Evolutionary conservation across 179 eudicot species (phyloP).

Genomic region (Dionaea muscipula): DNA sequence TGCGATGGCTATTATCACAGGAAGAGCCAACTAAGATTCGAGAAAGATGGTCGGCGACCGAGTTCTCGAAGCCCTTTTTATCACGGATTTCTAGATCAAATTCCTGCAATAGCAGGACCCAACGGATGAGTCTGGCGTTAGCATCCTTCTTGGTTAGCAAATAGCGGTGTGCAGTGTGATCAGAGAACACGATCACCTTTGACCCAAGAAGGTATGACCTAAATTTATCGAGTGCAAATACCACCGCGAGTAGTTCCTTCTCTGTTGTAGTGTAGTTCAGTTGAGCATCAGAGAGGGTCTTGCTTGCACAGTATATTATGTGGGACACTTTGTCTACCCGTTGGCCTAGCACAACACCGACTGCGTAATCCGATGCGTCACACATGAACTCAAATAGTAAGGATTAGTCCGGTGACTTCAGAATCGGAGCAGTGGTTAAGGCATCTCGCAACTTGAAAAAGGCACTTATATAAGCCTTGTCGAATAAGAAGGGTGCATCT

Average conservation of each 20-base stretch:
- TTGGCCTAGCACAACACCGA: not conserved
- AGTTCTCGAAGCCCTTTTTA: not conserved
- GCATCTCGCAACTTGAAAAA: not conserved
- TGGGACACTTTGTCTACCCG: not conserved
- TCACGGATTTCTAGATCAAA: not conserved
- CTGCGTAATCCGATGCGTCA: not conserved
- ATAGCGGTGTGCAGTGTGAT: not conserved
- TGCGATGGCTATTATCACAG: no score
- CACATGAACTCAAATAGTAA: conserved; percentile 1
- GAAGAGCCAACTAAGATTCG: no score
- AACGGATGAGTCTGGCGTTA: not conserved
- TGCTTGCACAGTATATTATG: not conserved
- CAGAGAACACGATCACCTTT: not conserved
- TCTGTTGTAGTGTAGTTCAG: not conserved
- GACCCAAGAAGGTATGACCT: not conserved
- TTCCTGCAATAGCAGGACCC: not conserved
- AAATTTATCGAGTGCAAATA: conserved; percentile 6
- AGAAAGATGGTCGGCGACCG: not conserved
- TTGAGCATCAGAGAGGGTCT: not conserved
- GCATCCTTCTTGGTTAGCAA: not conserved
- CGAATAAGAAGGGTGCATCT: not conserved
- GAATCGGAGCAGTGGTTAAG: not conserved
- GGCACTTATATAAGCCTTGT: not conserved
- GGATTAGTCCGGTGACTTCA: not conserved
- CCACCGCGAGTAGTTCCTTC: conserved; percentile 4